phyloP scores from a whole-genome alignment of 1,284 basidiomycete genomes.

The Boletus smithii region DNA sequence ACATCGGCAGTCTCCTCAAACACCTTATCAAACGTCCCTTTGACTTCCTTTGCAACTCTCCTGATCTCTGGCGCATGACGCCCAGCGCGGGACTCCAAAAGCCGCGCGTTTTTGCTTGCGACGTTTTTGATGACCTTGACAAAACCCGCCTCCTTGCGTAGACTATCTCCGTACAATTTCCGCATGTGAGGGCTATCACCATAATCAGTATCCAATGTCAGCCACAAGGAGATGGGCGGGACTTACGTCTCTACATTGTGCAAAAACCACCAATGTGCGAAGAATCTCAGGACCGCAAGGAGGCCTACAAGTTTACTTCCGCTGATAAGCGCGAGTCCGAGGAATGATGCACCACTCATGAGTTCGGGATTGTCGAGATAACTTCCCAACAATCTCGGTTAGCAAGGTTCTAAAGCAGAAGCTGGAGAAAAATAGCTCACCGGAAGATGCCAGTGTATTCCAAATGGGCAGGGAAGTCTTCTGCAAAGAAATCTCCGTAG shows the following conservation, averaged over 20 bases:
- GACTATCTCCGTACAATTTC: constrained; percentile 88
- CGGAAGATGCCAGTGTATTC: constrained; percentile 97
- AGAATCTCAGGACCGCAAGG: constrained; percentile 81
- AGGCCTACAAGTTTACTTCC: constrained; percentile 83
- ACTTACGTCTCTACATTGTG: constrained; percentile 82
- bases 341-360: constrained; percentile 94
- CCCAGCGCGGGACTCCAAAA: constrained; percentile 64
- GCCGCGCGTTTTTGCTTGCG: constrained; percentile 74
- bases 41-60: constrained; percentile 84
- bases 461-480: constrained; percentile 86
- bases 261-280: constrained; percentile 92
- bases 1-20: constrained; percentile 88
- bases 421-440: constrained; percentile 35
- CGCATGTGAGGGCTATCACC: constrained; percentile 88
- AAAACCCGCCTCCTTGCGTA: constrained; percentile 93
- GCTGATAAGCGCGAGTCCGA: constrained; percentile 88
- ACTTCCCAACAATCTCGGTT: constrained; percentile 14
- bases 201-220: not conserved
- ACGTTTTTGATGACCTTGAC: constrained; percentile 95
- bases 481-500: constrained; percentile 97
- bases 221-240: not conserved
- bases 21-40: constrained; percentile 91
- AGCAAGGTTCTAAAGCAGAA: not conserved
- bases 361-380: constrained; percentile 89
- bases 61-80: constrained; percentile 73